Percentiles rank a stretch among this genome's conserved stretches.
Evolutionary conservation across 768 basidiomycete species (phyloP).

Genomic region (Tylopilus felleus): DNA sequence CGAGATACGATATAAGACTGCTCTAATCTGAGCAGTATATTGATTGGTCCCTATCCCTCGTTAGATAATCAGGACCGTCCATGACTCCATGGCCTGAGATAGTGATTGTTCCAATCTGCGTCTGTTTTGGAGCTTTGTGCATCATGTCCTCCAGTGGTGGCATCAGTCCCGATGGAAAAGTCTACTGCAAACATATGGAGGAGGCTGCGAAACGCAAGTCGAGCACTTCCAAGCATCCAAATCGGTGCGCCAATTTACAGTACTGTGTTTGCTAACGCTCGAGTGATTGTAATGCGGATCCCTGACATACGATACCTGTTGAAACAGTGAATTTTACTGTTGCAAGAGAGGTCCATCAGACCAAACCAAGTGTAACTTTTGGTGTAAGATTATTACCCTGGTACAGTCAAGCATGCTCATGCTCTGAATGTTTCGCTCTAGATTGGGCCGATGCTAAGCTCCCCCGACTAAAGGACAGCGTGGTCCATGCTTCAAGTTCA

Average conservation of each 20-base stretch:
- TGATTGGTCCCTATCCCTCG: not conserved
- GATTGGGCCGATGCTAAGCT: constrained; percentile 34
- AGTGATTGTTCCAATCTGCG: not conserved
- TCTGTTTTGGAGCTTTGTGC: not conserved
- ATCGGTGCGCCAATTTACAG: constrained; percentile 34
- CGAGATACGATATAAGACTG: constrained; percentile 52
- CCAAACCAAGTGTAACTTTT: constrained; percentile 33
- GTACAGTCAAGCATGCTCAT: not conserved
- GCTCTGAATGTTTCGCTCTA: constrained; percentile 7
- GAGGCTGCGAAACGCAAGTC: constrained; percentile 33
- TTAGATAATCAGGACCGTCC: constrained; percentile 22
- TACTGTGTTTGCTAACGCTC: not conserved
- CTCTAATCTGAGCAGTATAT: not conserved
- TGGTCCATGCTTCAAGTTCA: not conserved
- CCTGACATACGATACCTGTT: constrained; percentile 6
- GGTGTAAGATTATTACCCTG: constrained; percentile 28
- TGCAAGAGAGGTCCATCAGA: constrained; percentile 29
- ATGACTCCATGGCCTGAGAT: not conserved
- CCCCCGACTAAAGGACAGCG: constrained; percentile 1
- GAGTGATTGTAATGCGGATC: not conserved
- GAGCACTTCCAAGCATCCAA: constrained; percentile 30
- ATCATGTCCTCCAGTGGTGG: constrained; percentile 18
- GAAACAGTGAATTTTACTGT: constrained; percentile 37
- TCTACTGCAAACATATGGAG: constrained; percentile 40
- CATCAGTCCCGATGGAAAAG: constrained; percentile 27